Conservation (phyloP, 2,329 filamentous ascomycete species). For the Ceratocystis destructans region DNA sequence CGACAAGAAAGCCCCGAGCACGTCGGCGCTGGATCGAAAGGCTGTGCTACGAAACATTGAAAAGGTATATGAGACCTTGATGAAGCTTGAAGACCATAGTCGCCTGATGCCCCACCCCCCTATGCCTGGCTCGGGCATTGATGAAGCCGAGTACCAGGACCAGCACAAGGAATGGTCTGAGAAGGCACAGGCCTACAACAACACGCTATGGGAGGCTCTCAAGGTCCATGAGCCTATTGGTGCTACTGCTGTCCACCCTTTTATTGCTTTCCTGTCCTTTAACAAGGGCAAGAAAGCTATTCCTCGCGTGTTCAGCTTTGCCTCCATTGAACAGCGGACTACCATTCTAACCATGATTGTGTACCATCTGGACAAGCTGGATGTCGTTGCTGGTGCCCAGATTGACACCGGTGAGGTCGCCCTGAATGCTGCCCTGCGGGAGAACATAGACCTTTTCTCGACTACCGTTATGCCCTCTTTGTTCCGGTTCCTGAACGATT, state of each 20-base stretch:
- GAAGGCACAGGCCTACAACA: conserved; percentile 56
- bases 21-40: conserved; percentile 53
- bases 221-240: conserved; percentile 90
- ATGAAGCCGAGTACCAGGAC: conserved; percentile 55
- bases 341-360: conserved; percentile 94
- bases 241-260: conserved; percentile 66
- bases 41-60: conserved; percentile 77
- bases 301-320: conserved; percentile 84
- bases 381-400: conserved; percentile 73
- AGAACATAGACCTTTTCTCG: conserved; percentile 86
- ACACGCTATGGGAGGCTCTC: conserved; percentile 68
- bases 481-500: conserved; percentile 81
- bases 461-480: conserved; percentile 79
- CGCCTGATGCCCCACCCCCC: conserved; percentile 52
- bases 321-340: conserved; percentile 81
- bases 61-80: conserved; percentile 70
- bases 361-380: conserved; percentile 79
- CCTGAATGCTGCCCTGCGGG: conserved; percentile 63
- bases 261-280: conserved; percentile 90
- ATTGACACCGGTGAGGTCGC: conserved; percentile 57
- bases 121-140: conserved; percentile 32
- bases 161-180: conserved; percentile 69
- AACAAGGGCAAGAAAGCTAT: conserved; percentile 94
- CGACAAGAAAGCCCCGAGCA: conserved; percentile 29
- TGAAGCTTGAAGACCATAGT: conserved; percentile 90